Percentiles rank a stretch among this genome's conserved stretches.
These are phyloP conservation scores for Metschnikowia koreensis DNA, from an alignment of 805 yeast species.

Conservation along the genomic window DNA sequence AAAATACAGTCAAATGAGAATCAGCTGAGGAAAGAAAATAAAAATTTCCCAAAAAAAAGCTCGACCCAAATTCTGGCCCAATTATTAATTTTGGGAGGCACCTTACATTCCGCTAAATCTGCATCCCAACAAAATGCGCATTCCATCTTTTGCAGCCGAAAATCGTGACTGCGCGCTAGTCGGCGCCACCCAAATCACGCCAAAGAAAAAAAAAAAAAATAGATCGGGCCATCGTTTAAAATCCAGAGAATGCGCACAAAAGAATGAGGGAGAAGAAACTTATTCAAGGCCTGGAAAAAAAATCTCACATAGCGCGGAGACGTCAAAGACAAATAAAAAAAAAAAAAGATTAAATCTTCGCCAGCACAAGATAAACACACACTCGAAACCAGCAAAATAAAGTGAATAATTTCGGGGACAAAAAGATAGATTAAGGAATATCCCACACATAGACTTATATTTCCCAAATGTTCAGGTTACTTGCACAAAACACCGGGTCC, in stretches of 20 bases:
- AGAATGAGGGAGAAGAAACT: background rate
- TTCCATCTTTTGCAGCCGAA: background rate
- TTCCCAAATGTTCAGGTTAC: constrained; percentile 35
- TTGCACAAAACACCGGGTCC: constrained; percentile 36
- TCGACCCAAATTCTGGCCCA: background rate
- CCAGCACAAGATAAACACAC: background rate
- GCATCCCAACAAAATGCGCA: background rate
- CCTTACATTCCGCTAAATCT: background rate
- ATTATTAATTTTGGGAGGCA: background rate
- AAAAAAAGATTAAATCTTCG: background rate
- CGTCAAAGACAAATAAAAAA: background rate
- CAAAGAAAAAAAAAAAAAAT: too few relatives aligned
- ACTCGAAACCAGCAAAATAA: background rate
- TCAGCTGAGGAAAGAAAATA: too few relatives aligned
- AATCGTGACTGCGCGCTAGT: background rate
- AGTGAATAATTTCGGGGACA: background rate
- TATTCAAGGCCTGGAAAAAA: background rate
- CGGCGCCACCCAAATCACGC: background rate
- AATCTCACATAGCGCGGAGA: background rate
- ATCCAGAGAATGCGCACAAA: background rate
- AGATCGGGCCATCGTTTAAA: background rate
- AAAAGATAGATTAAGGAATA: background rate
- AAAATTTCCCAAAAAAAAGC: too few relatives aligned
- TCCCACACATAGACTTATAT: background rate
- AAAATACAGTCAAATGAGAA: too few relatives aligned